Base-by-base conservation (phyloP, 2,329 filamentous ascomycete species). In the Aspergillus tubingensis region DNA sequence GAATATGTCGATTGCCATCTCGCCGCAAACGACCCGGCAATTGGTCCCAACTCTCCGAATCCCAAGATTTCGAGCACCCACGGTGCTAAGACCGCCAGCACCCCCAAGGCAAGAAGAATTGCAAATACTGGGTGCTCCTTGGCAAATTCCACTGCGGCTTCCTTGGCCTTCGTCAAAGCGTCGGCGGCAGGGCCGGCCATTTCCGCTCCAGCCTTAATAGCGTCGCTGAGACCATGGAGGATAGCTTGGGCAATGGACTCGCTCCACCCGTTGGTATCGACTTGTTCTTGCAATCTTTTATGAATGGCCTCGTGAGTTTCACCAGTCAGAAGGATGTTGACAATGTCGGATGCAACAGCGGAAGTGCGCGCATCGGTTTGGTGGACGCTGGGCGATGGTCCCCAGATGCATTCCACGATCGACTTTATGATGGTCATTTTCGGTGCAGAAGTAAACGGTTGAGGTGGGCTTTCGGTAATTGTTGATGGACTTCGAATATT, bases 1-100 rank as follows among this genome's bases (percentile, higher is more conserved):
- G 65, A 67, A 65, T 80, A 80, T 1, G 55, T 63, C 0, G 70
- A 60, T 65, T 80, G 74, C 76, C 78, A 81, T 62, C 60, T 66
- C 1, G 78, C 72, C 13, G 79, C 79, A 55, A 80, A 80, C 2
- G 71, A 69, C 5, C 69, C 68, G 58, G 67, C 66, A 30, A 71
- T 48, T 1, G 66, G 65, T 11, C 72, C 72, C 19, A 66, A 17
- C 51, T 67, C 70, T 0, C 58, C 67, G 49, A 73, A 74, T 0
- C 72, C 72, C 27, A 74, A 49, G 0, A 60, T 50, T 54, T 70
- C 67, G 19, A 73, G 51, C 10, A 68, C 62, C 69, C 68, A 72
- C 8, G 70, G 72, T 2, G 61, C 43, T 36, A 73, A 25, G 4
- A 67, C 21, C 8, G 57, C 63, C 36, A 73, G 48, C 5, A 73